A percentile compares a stretch with the other conserved stretches of the same genome.
Evolutionary conservation across 179 eudicot genomes (phyloP).

Genomic region (Pouteria campechiana): DNA sequence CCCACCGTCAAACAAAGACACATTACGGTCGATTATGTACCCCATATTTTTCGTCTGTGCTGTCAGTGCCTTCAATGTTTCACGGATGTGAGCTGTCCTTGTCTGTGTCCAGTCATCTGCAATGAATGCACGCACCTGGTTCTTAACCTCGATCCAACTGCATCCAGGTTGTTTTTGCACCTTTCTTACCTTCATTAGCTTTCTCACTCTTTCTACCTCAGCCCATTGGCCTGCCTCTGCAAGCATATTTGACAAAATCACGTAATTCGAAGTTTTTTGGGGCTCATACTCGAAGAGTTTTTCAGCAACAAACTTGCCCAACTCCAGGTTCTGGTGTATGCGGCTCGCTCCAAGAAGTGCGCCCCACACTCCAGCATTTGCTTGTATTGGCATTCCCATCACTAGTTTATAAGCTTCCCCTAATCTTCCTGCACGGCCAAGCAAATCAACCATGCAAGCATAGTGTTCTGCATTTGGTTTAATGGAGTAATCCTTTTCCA

Average conservation of each 20-base stretch:
- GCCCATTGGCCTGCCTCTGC: slow-evolving; percentile 41
- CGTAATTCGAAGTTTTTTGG: slow-evolving; percentile 23
- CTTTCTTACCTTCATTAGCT: slow-evolving; percentile 18
- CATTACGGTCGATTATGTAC: neutral
- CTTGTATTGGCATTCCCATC: slow-evolving; percentile 1
- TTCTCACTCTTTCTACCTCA: slow-evolving; percentile 37
- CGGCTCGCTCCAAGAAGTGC: slow-evolving; percentile 42
- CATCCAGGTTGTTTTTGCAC: slow-evolving; percentile 32
- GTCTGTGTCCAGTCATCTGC: neutral
- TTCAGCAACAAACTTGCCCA: slow-evolving; percentile 38
- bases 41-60: slow-evolving; percentile 1
- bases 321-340: slow-evolving; percentile 22
- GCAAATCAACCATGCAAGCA: slow-evolving; percentile 47
- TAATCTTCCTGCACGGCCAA: slow-evolving; percentile 51
- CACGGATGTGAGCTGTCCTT: slow-evolving; percentile 1
- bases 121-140: slow-evolving; percentile 3
- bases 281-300: slow-evolving; percentile 32
- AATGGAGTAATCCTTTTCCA: slow-evolving; percentile 23
- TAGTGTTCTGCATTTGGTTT: slow-evolving; percentile 34
- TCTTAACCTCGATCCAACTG: slow-evolving; percentile 36
- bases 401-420: slow-evolving; percentile 15
- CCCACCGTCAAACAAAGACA: neutral
- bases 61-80: slow-evolving; percentile 1
- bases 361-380: slow-evolving; percentile 25
- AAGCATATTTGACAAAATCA: slow-evolving; percentile 36